phyloP scores from a whole-genome alignment of 352 stramenopile species.

The Phytophthora nicotianae region DNA sequence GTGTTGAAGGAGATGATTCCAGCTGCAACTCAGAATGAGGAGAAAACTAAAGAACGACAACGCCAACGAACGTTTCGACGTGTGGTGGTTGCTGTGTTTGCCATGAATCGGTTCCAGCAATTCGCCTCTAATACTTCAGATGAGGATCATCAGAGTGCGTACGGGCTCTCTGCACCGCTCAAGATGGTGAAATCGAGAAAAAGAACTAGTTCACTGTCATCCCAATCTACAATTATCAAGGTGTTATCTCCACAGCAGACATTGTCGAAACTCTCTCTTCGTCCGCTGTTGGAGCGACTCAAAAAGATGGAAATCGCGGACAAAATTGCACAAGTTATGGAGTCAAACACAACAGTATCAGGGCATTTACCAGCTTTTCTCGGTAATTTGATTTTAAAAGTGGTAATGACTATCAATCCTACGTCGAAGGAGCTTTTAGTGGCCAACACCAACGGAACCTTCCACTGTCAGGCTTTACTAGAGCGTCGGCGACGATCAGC shows the following conservation, averaged over 20 bases:
- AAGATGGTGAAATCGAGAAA: constrained; percentile 34
- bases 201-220: constrained; percentile 12
- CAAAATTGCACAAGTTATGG: constrained; percentile 41
- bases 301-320: constrained; percentile 36
- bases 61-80: constrained; percentile 45
- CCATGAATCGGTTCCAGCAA: constrained; percentile 61
- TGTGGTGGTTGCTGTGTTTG: constrained; percentile 68
- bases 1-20: constrained; percentile 67
- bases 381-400: constrained; percentile 46
- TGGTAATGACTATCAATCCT: constrained; percentile 54
- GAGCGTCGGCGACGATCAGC: constrained; percentile 34
- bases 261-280: constrained; percentile 37
- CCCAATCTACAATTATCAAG: constrained; percentile 53
- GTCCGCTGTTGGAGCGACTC: constrained; percentile 44
- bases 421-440: constrained; percentile 40
- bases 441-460: constrained; percentile 47
- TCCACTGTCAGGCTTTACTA: constrained; percentile 62
- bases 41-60: constrained; percentile 17
- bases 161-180: constrained; percentile 49
- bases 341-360: constrained; percentile 5
- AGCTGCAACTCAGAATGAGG: constrained; percentile 9
- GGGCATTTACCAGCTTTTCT: constrained; percentile 23
- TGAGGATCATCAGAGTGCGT: constrained; percentile 20
- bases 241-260: constrained; percentile 39
- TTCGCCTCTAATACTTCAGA: constrained; percentile 9